These are phyloP conservation scores for Lasiodiplodia citricola DNA, from an alignment of 2,329 filamentous ascomycete genomes.

Conservation along the genomic window DNA sequence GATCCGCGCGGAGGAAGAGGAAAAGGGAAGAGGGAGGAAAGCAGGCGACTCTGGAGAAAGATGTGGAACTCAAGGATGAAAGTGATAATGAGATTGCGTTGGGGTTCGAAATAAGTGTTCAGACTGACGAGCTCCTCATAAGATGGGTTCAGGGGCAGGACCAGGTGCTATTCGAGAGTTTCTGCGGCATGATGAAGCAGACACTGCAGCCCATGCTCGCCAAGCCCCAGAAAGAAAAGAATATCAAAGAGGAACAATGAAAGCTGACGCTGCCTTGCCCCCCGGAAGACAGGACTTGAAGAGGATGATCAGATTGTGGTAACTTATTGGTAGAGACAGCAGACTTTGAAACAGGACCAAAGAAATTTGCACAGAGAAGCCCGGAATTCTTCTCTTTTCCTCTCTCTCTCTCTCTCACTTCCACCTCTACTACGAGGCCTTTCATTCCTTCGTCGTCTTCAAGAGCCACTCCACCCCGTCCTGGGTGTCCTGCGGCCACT, in stretches of 20 bases:
- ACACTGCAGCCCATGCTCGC: conserved; percentile 7
- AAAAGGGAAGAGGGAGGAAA: conserved; percentile 15
- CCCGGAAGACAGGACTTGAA: neutral
- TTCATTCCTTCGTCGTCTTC: conserved; percentile 2
- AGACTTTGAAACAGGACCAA: neutral
- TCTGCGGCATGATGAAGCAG: conserved; percentile 51
- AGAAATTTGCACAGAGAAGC: neutral
- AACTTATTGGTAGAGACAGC: neutral
- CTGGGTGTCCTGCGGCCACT: conserved; percentile 12
- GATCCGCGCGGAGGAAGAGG: conserved; percentile 3
- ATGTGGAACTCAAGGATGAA: conserved; percentile 34
- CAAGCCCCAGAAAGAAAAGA: conserved; percentile 3
- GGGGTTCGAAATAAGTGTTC: conserved; percentile 45
- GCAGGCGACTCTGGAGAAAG: conserved; percentile 4
- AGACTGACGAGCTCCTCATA: conserved; percentile 46
- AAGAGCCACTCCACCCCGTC: conserved; percentile 18
- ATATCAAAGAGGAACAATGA: conserved; percentile 14
- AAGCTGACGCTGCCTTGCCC: conserved; percentile 10
- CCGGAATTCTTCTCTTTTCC: neutral
- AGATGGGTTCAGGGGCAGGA: conserved; percentile 81
- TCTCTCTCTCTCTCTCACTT: neutral
- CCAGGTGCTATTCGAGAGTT: conserved; percentile 79
- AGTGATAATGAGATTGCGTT: conserved; percentile 44
- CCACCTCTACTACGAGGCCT: neutral
- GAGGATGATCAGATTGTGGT: conserved; percentile 16